Evolutionary conservation across 78 protist species (phyloP).

Genomic region (Pelomyxa schiedti): DNA sequence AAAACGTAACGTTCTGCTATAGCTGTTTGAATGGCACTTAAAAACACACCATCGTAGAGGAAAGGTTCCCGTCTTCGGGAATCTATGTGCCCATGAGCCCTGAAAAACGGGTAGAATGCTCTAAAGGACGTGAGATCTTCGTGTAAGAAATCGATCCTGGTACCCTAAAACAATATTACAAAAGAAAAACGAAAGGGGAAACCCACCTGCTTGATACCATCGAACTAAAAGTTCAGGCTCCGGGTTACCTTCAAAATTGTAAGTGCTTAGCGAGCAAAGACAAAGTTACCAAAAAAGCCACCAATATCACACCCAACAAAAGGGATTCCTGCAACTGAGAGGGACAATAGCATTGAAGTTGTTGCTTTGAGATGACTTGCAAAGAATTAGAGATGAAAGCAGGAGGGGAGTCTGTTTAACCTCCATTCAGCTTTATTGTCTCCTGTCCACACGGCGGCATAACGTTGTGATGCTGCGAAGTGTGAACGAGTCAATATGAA

Average conservation of each 20-base stretch:
- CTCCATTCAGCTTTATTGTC: constrained; percentile 94
- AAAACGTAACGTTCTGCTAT: constrained; percentile 70
- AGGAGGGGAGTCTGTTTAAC: background rate
- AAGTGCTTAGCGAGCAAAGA: no score
- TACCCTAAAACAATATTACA: no score
- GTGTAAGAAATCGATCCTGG: no score
- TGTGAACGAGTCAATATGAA: constrained; percentile 93
- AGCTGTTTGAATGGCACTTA: constrained; percentile 29
- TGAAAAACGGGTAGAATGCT: constrained; percentile 94
- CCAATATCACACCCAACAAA: constrained; percentile 92
- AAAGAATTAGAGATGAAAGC: background rate
- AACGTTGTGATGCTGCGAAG: constrained; percentile 92
- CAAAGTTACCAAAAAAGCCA: constrained; percentile 93
- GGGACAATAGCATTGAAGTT: constrained; percentile 77
- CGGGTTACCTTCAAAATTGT: no score
- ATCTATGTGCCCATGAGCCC: constrained; percentile 94
- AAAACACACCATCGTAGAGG: constrained; percentile 73
- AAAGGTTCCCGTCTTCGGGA: constrained; percentile 93
- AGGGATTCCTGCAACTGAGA: constrained; percentile 76
- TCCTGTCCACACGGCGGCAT: constrained; percentile 98
- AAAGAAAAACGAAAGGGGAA: no score
- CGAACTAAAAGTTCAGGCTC: constrained; percentile 81
- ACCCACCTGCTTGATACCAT: constrained; percentile 77
- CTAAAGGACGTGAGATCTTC: constrained; percentile 34
- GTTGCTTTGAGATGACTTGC: constrained; percentile 59